Percentiles rank a stretch among this genome's conserved stretches.
Conservation (phyloP, 2,329 filamentous ascomycete species). For the Hymenoscyphus fructigenus region DNA sequence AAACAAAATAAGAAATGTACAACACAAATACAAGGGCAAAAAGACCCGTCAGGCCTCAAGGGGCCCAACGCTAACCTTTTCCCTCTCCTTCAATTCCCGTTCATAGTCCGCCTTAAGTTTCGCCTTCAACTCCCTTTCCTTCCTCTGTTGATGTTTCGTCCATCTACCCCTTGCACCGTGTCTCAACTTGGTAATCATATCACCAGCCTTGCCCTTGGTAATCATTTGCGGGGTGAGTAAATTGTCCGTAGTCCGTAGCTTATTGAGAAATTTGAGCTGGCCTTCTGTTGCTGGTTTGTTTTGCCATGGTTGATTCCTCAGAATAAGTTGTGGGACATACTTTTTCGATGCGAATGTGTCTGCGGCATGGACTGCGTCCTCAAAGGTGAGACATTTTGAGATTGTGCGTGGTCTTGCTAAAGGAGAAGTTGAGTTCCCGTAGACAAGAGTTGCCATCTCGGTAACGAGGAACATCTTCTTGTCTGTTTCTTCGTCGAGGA, state of each 20-base stretch:
- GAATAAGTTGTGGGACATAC: slow-evolving; percentile 68
- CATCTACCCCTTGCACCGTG: slow-evolving; percentile 73
- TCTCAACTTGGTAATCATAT: slow-evolving; percentile 91
- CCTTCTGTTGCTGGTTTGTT: slow-evolving; percentile 59
- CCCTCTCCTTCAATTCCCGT: slow-evolving; percentile 43
- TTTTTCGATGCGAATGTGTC: slow-evolving; percentile 73
- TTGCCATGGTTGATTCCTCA: slow-evolving; percentile 69
- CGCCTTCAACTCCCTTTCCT: slow-evolving; percentile 48
- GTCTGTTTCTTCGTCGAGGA: slow-evolving; percentile 26
- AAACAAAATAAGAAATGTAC: slow-evolving; percentile 10
- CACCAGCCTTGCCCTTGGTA: slow-evolving; percentile 76
- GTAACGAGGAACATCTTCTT: slow-evolving; percentile 34
- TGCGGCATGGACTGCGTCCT: slow-evolving; percentile 76
- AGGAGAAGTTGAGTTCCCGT: slow-evolving; percentile 49
- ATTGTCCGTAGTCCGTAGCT: slow-evolving; percentile 54
- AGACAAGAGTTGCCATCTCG: slow-evolving; percentile 36
- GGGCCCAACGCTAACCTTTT: slow-evolving; percentile 58
- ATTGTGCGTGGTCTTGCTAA: slow-evolving; percentile 70
- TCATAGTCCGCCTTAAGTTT: slow-evolving; percentile 41
- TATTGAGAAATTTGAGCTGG: slow-evolving; percentile 71
- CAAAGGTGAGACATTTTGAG: slow-evolving; percentile 63
- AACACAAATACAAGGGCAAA: slow-evolving; percentile 9
- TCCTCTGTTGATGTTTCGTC: slow-evolving; percentile 50
- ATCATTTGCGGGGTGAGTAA: slow-evolving; percentile 56
- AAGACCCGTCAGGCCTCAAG: slow-evolving; percentile 34